Percentiles rank a stretch among this genome's conserved stretches.
Evolutionary conservation across 305 asterid species (phyloP).

Genomic region (Plantago lanceolata): DNA sequence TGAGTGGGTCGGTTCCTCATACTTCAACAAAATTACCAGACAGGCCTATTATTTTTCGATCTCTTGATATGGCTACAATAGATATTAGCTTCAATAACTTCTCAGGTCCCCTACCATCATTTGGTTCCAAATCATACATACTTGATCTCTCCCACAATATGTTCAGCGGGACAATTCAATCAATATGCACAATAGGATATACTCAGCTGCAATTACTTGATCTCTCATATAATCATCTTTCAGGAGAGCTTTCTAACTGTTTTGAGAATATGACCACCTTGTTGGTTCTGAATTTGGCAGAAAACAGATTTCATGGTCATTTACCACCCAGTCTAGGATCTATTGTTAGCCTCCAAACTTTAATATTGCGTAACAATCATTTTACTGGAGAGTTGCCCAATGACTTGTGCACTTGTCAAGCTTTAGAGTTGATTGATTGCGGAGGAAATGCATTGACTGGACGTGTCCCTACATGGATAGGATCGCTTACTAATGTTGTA

Average conservation of each 20-base stretch:
- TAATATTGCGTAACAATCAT: constrained; percentile 26
- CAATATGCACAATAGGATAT: constrained; percentile 3
- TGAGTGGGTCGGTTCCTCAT: constrained; percentile 15
- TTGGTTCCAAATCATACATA: background rate
- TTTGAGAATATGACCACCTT: constrained; percentile 24
- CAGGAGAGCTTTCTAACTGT: constrained; percentile 29
- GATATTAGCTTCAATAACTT: constrained; percentile 31
- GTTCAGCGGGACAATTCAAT: constrained; percentile 26
- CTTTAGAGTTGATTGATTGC: constrained; percentile 22
- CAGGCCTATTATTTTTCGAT: no score
- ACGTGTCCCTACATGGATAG: background rate
- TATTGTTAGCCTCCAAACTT: constrained; percentile 9
- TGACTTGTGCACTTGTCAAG: constrained; percentile 19
- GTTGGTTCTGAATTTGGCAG: constrained; percentile 23
- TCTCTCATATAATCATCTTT: constrained; percentile 32
- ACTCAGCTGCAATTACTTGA: constrained; percentile 1
- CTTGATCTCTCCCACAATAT: constrained; percentile 17
- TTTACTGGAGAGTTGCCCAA: constrained; percentile 36
- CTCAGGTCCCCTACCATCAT: constrained; percentile 19
- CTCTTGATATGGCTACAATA: background rate
- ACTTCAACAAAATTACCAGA: no score
- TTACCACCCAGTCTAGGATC: constrained; percentile 30
- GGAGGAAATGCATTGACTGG: background rate
- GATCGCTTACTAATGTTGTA: constrained; percentile 23
- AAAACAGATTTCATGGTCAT: constrained; percentile 30